phyloP scores from a whole-genome alignment of 768 basidiomycete species.

The Daedaleopsis sinensis region DNA sequence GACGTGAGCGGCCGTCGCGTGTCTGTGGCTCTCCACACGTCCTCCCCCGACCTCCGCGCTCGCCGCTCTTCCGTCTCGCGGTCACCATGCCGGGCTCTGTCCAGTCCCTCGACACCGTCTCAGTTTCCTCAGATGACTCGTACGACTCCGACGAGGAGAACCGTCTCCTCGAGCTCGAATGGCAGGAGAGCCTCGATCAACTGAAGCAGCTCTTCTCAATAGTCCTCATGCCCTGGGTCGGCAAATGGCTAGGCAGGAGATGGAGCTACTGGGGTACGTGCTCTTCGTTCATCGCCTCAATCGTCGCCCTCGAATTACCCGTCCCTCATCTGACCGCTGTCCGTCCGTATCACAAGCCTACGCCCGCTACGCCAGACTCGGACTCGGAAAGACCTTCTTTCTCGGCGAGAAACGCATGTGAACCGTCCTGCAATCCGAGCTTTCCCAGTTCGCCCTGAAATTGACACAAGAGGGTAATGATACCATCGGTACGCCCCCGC shows the following conservation, averaged over 20 bases:
- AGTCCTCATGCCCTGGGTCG: conserved; percentile 82
- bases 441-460: background rate
- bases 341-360: conserved; percentile 50
- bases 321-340: conserved; percentile 8
- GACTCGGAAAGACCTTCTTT: conserved; percentile 67
- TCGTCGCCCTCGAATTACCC: conserved; percentile 2
- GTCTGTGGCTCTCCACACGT: conserved; percentile 13
- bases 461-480: background rate
- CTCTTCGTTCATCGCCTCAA: conserved; percentile 3
- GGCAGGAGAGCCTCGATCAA: conserved; percentile 89
- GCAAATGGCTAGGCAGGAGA: conserved; percentile 85
- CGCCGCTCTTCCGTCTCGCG: conserved; percentile 1
- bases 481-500: conserved; percentile 15
- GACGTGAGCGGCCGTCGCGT: conserved; percentile 11
- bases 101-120: conserved; percentile 62
- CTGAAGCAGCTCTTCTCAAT: conserved; percentile 79
- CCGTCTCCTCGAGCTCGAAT: conserved; percentile 82
- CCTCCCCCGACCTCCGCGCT: background rate
- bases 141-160: conserved; percentile 70
- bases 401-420: conserved; percentile 39
- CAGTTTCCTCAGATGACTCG: conserved; percentile 46
- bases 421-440: background rate
- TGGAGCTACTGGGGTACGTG: conserved; percentile 85
- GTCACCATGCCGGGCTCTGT: conserved; percentile 63
- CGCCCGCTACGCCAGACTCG: conserved; percentile 68